Evolutionary conservation across 768 basidiomycete genomes (phyloP).

Genomic region (Auricularia auricula-judae): DNA sequence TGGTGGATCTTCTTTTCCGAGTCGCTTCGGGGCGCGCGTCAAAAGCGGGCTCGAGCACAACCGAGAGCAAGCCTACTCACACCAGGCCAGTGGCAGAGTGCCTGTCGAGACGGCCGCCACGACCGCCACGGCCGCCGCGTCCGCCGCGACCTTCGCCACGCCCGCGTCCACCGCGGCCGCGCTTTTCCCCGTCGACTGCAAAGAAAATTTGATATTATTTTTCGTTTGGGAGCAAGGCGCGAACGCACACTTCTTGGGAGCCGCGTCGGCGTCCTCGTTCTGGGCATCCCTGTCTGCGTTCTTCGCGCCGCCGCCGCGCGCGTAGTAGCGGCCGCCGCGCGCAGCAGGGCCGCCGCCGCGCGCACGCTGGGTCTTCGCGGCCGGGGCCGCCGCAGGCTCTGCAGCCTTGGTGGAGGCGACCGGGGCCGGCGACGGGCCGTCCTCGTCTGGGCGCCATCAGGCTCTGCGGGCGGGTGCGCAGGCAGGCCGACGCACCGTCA

Average conservation of each 20-base stretch:
- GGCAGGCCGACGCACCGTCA: constrained; percentile 43
- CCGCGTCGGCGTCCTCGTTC: constrained; percentile 10
- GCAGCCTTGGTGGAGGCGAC: constrained; percentile 6
- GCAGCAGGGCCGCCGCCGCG: constrained; percentile 45
- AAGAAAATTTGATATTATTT: neutral
- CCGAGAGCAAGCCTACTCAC: constrained; percentile 8
- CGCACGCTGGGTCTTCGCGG: constrained; percentile 28
- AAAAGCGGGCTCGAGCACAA: neutral
- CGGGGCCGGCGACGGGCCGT: constrained; percentile 1
- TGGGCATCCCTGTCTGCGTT: constrained; percentile 14
- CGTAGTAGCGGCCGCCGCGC: constrained; percentile 60
- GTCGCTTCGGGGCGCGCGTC: neutral
- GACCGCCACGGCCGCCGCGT: constrained; percentile 31
- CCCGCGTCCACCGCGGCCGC: constrained; percentile 29
- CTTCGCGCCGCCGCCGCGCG: constrained; percentile 41
- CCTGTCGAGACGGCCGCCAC: constrained; percentile 63
- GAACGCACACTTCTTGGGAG: constrained; percentile 4
- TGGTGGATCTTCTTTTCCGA: neutral
- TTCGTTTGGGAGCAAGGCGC: constrained; percentile 11
- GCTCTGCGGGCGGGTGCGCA: neutral
- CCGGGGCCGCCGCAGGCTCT: constrained; percentile 28
- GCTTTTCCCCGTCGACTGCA: constrained; percentile 32
- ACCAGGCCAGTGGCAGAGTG: constrained; percentile 75
- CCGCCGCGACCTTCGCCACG: constrained; percentile 30
- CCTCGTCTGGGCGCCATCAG: constrained; percentile 6